phyloP scores from a whole-genome alignment of 352 stramenopile genomes.

The Thraustochytrium sp. region DNA sequence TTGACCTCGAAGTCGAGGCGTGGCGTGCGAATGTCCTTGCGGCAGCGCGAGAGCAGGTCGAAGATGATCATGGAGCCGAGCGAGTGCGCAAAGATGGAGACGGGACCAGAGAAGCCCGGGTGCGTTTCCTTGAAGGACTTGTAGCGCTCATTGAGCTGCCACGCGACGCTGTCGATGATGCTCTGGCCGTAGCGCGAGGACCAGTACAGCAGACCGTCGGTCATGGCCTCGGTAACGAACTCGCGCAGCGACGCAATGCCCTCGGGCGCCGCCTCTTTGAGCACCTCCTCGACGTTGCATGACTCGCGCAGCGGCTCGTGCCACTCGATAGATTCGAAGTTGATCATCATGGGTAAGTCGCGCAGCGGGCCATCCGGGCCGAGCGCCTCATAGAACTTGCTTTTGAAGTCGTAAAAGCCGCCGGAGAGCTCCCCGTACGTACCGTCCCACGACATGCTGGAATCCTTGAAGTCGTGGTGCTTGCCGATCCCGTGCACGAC shows the following conservation, averaged over 20 bases:
- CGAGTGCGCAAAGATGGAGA: conserved; percentile 76
- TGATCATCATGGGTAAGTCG: conserved; percentile 62
- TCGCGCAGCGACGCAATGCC: conserved; percentile 73
- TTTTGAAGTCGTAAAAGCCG: conserved; percentile 35
- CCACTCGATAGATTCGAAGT: conserved; percentile 82
- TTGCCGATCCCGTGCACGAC: conserved; percentile 82
- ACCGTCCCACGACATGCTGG: conserved; percentile 47
- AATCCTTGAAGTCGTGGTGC: conserved; percentile 48
- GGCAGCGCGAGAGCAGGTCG: conserved; percentile 61
- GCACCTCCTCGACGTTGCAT: conserved; percentile 48
- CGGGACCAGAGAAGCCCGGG: conserved; percentile 72
- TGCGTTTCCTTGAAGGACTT: conserved; percentile 70
- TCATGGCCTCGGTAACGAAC: conserved; percentile 73
- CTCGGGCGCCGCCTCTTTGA: conserved; percentile 51
- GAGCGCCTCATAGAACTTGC: conserved; percentile 26
- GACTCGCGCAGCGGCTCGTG: conserved; percentile 74
- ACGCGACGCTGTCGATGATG: conserved; percentile 70
- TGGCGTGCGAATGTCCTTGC: conserved; percentile 66
- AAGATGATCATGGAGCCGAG: conserved; percentile 79
- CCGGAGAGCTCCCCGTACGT: conserved; percentile 35
- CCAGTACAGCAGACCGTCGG: conserved; percentile 80
- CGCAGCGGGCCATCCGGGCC: not conserved
- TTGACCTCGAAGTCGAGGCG: conserved; percentile 73
- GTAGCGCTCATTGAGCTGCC: conserved; percentile 66
- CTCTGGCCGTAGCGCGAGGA: conserved; percentile 72